phyloP scores from a whole-genome alignment of 192 early-diverging fungal species.

The Gaertneriomyces semiglobifer region DNA sequence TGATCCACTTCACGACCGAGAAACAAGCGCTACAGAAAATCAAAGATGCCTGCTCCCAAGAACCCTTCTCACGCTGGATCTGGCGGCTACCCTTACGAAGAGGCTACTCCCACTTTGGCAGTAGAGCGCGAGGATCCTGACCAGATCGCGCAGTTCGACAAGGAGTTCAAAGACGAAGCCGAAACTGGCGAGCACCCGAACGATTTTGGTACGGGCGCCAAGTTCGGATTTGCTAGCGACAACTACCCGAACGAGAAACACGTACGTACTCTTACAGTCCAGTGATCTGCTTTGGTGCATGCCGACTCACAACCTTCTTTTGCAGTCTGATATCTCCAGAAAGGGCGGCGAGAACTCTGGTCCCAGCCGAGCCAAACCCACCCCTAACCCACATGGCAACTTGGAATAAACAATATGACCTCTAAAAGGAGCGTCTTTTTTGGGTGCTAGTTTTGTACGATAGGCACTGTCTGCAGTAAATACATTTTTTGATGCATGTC shows the following conservation, averaged over 20 bases:
- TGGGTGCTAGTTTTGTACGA: too few species aligned
- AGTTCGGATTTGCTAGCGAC: conserved; percentile 29
- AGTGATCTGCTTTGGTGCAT: background rate
- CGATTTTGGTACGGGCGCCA: conserved; percentile 27
- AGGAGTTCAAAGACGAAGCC: conserved; percentile 25
- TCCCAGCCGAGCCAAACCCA: conserved; percentile 10
- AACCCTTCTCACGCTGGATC: conserved; percentile 33
- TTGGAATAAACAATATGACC: background rate
- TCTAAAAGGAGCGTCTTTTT: too few species aligned
- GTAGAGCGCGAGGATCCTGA: conserved; percentile 31
- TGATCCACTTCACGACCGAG: background rate
- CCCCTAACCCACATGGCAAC: conserved; percentile 23
- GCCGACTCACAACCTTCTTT: background rate
- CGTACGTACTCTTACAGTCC: conserved; percentile 1
- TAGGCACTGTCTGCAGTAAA: too few species aligned
- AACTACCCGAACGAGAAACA: conserved; percentile 24
- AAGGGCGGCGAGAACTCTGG: conserved; percentile 22
- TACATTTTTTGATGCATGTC: too few species aligned
- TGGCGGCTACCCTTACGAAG: conserved; percentile 12
- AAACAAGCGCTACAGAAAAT: conserved; percentile 2
- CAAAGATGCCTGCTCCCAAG: conserved; percentile 29
- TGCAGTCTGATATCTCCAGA: conserved; percentile 20
- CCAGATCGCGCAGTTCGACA: conserved; percentile 23
- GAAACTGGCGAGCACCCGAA: conserved; percentile 28
- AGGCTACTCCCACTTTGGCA: conserved; percentile 22